Percentiles rank a stretch among this genome's conserved stretches.
Evolutionary conservation across 352 stramenopile genomes (phyloP).

Genomic region (Globisporangium nagaii): DNA sequence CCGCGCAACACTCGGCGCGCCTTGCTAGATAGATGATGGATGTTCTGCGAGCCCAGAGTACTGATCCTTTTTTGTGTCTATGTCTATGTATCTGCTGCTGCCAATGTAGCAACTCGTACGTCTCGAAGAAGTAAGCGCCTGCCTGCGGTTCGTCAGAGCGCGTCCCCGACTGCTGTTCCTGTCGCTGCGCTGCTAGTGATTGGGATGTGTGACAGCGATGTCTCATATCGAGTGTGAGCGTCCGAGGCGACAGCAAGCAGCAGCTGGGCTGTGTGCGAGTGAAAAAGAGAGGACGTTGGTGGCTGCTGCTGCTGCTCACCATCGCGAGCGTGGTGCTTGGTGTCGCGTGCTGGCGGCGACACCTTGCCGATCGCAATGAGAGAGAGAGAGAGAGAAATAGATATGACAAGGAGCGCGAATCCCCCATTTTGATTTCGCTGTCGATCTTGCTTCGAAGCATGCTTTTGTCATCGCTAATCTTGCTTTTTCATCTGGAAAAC

Average conservation of each 20-base stretch:
- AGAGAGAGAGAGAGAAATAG: too few relatives aligned
- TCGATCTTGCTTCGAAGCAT: too few relatives aligned
- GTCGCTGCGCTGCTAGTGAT: neutral
- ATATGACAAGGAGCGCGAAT: too few relatives aligned
- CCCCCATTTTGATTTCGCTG: too few relatives aligned
- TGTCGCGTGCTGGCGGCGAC: too few relatives aligned
- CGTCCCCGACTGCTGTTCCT: too few relatives aligned
- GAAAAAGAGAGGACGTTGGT: neutral
- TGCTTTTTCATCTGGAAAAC: too few relatives aligned
- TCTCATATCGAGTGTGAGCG: slow-evolving; percentile 1
- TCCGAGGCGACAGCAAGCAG: neutral
- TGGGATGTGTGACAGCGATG: slow-evolving; percentile 1
- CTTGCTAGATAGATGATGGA: neutral
- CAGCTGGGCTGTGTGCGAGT: slow-evolving; percentile 1
- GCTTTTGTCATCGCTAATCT: too few relatives aligned
- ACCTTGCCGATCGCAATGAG: too few relatives aligned
- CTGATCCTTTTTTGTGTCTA: neutral
- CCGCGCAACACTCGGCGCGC: neutral
- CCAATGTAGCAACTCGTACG: slow-evolving; percentile 5
- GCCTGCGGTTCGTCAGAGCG: neutral
- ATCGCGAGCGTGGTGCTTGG: too few relatives aligned
- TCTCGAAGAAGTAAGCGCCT: neutral
- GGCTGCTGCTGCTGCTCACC: too few relatives aligned
- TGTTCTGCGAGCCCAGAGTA: too few relatives aligned
- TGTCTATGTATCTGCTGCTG: neutral